Percentiles rank a stretch among this genome's conserved stretches.
These are phyloP conservation scores for Orbilia blumenaviensis DNA, from an alignment of 2,329 filamentous ascomycete species.

Conservation along the genomic window DNA sequence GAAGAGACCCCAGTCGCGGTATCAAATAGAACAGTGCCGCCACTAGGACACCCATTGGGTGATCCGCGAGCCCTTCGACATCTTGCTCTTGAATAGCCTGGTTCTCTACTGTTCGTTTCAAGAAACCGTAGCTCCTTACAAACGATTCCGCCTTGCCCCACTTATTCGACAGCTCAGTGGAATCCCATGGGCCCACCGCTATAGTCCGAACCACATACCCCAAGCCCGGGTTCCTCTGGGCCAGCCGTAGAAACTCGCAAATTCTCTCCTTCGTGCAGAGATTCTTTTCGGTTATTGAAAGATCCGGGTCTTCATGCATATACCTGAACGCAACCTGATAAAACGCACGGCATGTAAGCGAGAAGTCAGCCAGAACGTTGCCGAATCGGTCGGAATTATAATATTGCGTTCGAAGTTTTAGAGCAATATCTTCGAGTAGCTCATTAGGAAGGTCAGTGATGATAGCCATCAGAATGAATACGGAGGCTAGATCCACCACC, in stretches of 20 bases:
- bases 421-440: constrained; percentile 25
- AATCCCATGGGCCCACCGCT: constrained; percentile 27
- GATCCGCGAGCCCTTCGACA: not conserved
- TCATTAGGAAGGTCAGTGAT: constrained; percentile 29
- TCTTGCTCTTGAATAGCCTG: constrained; percentile 14
- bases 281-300: not conserved
- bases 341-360: constrained; percentile 15
- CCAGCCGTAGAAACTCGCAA: constrained; percentile 6
- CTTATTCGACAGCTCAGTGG: not conserved
- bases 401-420: not conserved
- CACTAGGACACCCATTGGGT: constrained; percentile 15
- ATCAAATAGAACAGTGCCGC: constrained; percentile 22
- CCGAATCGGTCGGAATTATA: not conserved
- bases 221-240: constrained; percentile 19
- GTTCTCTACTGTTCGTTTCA: constrained; percentile 12
- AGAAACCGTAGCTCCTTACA: constrained; percentile 3
- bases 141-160: not conserved
- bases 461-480: not conserved
- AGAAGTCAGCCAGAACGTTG: constrained; percentile 15
- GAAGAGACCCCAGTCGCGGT: constrained; percentile 7
- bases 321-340: constrained; percentile 29
- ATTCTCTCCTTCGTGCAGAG: not conserved
- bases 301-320: constrained; percentile 16
- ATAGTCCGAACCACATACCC: constrained; percentile 9
- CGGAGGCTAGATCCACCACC: too few species aligned